Percentiles rank a stretch among this genome's conserved stretches.
Evolutionary conservation across 2,329 filamentous ascomycete genomes (phyloP).

Genomic region (Aaosphaeria arxii): DNA sequence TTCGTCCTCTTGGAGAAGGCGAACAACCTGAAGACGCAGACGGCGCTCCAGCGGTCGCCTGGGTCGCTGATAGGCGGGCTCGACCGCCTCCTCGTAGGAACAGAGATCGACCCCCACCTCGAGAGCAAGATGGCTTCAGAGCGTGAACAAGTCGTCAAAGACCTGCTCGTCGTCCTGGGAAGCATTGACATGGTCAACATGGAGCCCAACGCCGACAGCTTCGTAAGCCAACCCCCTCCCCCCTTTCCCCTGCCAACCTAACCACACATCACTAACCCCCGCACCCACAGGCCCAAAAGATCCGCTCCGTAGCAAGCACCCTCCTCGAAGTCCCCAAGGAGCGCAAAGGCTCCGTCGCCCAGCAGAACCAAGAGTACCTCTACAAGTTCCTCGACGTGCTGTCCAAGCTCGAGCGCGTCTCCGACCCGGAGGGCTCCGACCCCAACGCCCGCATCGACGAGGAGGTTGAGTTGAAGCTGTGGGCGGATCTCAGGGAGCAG

Average conservation of each 20-base stretch:
- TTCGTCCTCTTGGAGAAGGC: slow-evolving; percentile 71
- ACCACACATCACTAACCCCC: background rate
- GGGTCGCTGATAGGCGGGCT: slow-evolving; percentile 23
- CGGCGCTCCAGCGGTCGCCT: slow-evolving; percentile 35
- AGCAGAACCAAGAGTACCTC: slow-evolving; percentile 68
- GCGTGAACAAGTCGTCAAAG: slow-evolving; percentile 76
- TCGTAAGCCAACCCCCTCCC: slow-evolving; percentile 48
- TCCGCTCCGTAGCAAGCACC: slow-evolving; percentile 79
- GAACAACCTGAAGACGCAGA: slow-evolving; percentile 41
- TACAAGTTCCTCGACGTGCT: slow-evolving; percentile 71
- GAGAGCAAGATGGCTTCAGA: slow-evolving; percentile 69
- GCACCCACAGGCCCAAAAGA: slow-evolving; percentile 66
- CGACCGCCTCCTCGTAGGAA: slow-evolving; percentile 22
- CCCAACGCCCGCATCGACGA: slow-evolving; percentile 53
- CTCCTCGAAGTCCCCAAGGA: slow-evolving; percentile 63
- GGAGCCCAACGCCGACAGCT: slow-evolving; percentile 67
- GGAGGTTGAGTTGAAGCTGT: slow-evolving; percentile 71
- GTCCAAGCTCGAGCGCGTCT: slow-evolving; percentile 68
- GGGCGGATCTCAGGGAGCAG: slow-evolving; percentile 76
- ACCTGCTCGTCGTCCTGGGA: slow-evolving; percentile 70
- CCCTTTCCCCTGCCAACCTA: background rate
- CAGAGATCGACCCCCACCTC: slow-evolving; percentile 41
- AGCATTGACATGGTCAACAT: slow-evolving; percentile 82
- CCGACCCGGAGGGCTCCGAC: slow-evolving; percentile 34
- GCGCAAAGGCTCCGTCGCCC: slow-evolving; percentile 50